A percentile compares a stretch with the other conserved stretches of the same genome.
Evolutionary conservation across 371 early-diverging fungal genomes (phyloP).

Genomic region (Conidiobolus coronatus): DNA sequence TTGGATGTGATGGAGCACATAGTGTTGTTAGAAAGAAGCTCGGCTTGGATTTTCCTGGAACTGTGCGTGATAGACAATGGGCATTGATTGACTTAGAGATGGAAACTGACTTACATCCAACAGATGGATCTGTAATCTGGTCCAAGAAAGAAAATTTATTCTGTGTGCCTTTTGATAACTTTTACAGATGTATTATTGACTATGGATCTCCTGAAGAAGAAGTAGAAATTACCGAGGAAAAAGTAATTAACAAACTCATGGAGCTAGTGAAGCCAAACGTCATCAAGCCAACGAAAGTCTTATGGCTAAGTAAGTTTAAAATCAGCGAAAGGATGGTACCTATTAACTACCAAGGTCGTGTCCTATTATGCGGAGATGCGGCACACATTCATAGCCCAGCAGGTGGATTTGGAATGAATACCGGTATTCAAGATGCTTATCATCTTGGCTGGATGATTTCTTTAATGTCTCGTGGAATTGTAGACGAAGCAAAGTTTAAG

Average conservation of each 20-base stretch:
- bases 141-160: constrained; percentile 1
- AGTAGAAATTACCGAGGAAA: constrained; percentile 6
- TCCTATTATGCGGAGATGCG: constrained; percentile 19
- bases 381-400: constrained; percentile 17
- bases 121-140: not conserved
- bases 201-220: constrained; percentile 3
- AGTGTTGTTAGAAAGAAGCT: constrained; percentile 11
- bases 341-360: constrained; percentile 7
- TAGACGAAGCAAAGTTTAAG: constrained; percentile 1
- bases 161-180: not conserved
- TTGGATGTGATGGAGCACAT: constrained; percentile 13
- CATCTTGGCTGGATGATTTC: constrained; percentile 21
- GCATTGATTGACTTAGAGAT: not conserved
- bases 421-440: constrained; percentile 20
- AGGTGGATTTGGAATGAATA: constrained; percentile 22
- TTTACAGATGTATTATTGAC: not conserved
- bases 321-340: constrained; percentile 12
- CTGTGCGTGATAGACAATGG: constrained; percentile 2
- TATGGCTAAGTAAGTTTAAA: constrained; percentile 8
- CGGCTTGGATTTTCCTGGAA: constrained; percentile 10
- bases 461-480: constrained; percentile 8
- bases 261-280: constrained; percentile 2
- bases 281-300: constrained; percentile 6
- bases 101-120: not conserved
- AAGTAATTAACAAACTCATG: constrained; percentile 7